Evolutionary conservation across 1,284 basidiomycete species (phyloP), one percentile per base, ranked within the genome.

Genomic region (Amylostereum chailletii): DNA sequence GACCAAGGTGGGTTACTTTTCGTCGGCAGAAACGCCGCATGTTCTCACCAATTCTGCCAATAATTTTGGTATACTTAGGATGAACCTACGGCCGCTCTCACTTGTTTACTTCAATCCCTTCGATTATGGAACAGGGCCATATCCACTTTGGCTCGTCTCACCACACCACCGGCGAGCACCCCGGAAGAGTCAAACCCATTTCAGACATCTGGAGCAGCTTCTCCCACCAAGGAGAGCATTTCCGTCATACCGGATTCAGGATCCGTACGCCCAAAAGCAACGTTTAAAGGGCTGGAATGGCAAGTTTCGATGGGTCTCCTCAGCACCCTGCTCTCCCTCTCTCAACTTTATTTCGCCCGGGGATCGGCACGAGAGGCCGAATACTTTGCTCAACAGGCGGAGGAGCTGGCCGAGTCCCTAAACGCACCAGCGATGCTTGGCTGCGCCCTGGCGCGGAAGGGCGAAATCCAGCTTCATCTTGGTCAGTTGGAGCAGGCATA

Each of bases 321-420:
- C 2, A 66, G 71, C 3, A 80, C 82, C 0, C 68, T 87, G 2
- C 77, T 93, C 50, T 70, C 77, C 3, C 70, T 93, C 5, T 70
- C 77, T 1, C 71, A 77, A 3, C 71, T 77, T 0, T 87, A 91
- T 56, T 71, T 80, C 11, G 62, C 71, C 0, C 77, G 89, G 4
- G 93, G 93, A 0, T 90, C 90, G 1, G 78, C 82, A 5, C 79
- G 85, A 30, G 90, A 93, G 58, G 82, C 87, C 3, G 83, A 90
- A 54, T 92, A 87, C 59, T 94, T 91, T 62, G 72, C 85, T 1
- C 72, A 81, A 38, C 84, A 91, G 58, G 87, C 85, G 0, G 69
- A 76, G 8, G 77, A 83, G 26, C 69, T 94, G 3, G 85, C 89
- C 0, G 70, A 75, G 39, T 71, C 81, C 2, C 62, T 91, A 9